Conservation (phyloP, 768 basidiomycete species). For the Inosperma sp. region DNA sequence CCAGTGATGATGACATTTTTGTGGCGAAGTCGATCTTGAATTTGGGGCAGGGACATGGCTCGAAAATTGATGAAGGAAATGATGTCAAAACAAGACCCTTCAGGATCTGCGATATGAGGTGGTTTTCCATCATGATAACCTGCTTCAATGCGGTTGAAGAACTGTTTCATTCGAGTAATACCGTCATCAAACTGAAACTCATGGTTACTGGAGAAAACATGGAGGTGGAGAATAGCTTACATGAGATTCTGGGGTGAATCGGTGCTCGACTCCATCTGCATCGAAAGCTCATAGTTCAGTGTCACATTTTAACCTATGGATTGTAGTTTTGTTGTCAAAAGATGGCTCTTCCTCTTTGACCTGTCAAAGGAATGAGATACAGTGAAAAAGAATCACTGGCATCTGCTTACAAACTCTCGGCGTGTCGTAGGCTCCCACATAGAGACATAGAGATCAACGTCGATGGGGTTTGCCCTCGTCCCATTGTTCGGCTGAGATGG, state of each 20-base stretch:
- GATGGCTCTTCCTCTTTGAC: background rate
- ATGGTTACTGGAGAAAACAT: background rate
- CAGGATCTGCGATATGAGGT: background rate
- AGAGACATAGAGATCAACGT: background rate
- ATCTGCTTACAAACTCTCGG: background rate
- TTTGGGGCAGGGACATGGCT: background rate
- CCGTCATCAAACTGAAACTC: background rate
- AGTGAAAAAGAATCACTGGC: background rate
- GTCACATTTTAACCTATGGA: background rate
- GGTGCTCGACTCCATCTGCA: background rate
- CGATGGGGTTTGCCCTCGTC: background rate
- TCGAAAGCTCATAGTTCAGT: background rate
- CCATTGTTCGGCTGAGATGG: background rate
- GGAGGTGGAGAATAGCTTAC: background rate
- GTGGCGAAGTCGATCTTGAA: background rate
- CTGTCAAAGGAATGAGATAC: background rate
- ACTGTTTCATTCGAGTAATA: background rate
- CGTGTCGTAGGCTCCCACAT: background rate
- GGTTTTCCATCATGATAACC: background rate
- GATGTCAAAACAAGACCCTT: background rate
- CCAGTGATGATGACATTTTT: background rate
- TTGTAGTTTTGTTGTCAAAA: no score
- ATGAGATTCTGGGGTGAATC: background rate
- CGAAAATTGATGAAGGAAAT: background rate
- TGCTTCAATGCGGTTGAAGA: background rate